Conservation (phyloP, 129 eudicot genomes). For the Pittosporum tobira region DNA sequence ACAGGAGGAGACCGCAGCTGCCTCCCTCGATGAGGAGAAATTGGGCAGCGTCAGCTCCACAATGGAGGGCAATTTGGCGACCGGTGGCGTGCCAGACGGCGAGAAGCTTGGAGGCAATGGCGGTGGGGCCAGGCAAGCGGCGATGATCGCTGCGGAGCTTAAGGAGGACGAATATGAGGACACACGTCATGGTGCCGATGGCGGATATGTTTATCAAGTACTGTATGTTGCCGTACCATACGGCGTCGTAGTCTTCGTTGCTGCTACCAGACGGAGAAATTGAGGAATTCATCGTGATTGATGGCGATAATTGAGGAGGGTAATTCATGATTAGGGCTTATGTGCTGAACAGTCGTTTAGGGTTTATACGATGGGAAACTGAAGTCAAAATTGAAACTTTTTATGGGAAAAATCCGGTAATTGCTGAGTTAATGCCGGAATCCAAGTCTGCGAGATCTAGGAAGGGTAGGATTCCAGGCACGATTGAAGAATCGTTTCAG, state of each 20-base stretch:
- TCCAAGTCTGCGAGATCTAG: no score
- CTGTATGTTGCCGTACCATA: constrained; percentile 97
- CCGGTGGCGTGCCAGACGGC: constrained; percentile 96
- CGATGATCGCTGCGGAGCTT: constrained; percentile 97
- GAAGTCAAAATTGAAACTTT: background rate
- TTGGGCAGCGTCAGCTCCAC: constrained; percentile 97
- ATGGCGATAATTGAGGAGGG: constrained; percentile 20
- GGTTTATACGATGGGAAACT: background rate
- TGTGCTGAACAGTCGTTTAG: background rate
- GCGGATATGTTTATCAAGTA: constrained; percentile 85
- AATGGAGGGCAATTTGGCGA: constrained; percentile 82
- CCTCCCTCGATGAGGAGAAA: constrained; percentile 90
- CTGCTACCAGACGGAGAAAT: constrained; percentile 18
- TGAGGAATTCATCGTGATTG: background rate
- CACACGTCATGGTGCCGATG: constrained; percentile 70
- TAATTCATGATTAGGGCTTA: constrained; percentile 8
- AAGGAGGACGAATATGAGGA: constrained; percentile 67
- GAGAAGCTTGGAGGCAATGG: constrained; percentile 68
- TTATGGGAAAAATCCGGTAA: no score
- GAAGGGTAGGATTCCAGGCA: no score
- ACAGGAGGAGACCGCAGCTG: constrained; percentile 45
- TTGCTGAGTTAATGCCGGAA: no score
- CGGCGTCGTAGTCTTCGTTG: constrained; percentile 33
- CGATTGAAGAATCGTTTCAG: no score
- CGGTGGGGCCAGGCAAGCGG: constrained; percentile 80